Base-by-base conservation (phyloP, 257 asterid genomes). In the Scutellaria galericulata region DNA sequence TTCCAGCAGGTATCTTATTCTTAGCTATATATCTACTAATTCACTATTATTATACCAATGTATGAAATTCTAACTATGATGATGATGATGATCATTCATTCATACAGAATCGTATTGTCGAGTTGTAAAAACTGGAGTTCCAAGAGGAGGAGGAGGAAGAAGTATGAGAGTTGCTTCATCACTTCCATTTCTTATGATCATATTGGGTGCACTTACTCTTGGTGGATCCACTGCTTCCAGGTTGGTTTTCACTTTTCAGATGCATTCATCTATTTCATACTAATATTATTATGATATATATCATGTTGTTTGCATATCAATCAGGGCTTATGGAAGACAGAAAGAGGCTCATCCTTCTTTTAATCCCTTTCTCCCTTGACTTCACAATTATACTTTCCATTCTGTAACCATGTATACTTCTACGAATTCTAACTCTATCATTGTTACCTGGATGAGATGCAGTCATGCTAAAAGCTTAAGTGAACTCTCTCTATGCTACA, bases 281-380 rank as follows among this genome's bases (percentile, higher is more conserved):
- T 0, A 2, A n/a, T n/a, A 27, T 1, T 4, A 31, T 47, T 24
- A 24, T 24, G 27, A 24, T 24, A 24, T 24, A 24, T 24, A 24
- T 24, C 27, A 24, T 24, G n/a, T 9, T 13, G 12, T 35, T 59
- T 59, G 1, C 24, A 37, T 39, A 27, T 31, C n/a, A 11, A n/a
- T 45, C 70, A 84, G 95, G 90, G 79, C 94, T 56, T 87, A 90
- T 85, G 63, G 47, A 70, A 83, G 84, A 53, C 86, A 89, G 54
- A 80, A 77, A 75, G 83, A 81, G 75, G 79, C 85, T 13, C 80
- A 85, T 78, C 89, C 95, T 75, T 80, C 88, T 45, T 84, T 75
- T 74, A 90, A 90, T 71, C 96, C 96, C 45, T 87, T 90, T 79
- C 96, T 90, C 57, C 96, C 96, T 53, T 90, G 73, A 86, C 31